phyloP scores from a whole-genome alignment of 2,329 filamentous ascomycete genomes.

The Aaosphaeria pasadenensis region DNA sequence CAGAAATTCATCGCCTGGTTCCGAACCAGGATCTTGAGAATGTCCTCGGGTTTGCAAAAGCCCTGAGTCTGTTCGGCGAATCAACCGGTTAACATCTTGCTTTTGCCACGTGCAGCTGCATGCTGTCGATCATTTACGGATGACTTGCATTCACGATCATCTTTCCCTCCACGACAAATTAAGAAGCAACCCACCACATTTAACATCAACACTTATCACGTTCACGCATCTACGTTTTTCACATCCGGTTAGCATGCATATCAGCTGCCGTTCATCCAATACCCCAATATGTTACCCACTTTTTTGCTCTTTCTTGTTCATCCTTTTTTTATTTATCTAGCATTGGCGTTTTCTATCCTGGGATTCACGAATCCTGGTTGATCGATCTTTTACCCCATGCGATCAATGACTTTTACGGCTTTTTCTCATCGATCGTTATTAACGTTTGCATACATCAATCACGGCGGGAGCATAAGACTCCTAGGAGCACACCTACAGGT shows the following conservation, averaged over 20 bases:
- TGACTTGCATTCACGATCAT: not conserved
- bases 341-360: not conserved
- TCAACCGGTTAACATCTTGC: conserved; percentile 1
- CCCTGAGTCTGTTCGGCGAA: not conserved
- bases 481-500: too few relatives aligned
- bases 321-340: not conserved
- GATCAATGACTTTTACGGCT: too few relatives aligned
- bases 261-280: too few relatives aligned
- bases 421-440: too few relatives aligned
- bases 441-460: too few relatives aligned
- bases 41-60: conserved; percentile 26
- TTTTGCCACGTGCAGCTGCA: conserved; percentile 6
- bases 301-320: not conserved
- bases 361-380: too few relatives aligned
- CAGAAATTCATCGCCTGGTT: conserved; percentile 57
- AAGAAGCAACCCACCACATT: too few relatives aligned
- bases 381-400: too few relatives aligned
- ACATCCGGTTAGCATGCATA: conserved; percentile 5
- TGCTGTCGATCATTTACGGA: not conserved
- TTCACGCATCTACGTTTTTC: not conserved
- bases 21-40: conserved; percentile 53
- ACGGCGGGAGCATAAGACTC: too few relatives aligned
- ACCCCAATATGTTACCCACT: too few relatives aligned
- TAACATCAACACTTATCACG: too few relatives aligned
- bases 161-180: not conserved